phyloP scores from a whole-genome alignment of 1,284 basidiomycete species.

The Fistulina hepatica region DNA sequence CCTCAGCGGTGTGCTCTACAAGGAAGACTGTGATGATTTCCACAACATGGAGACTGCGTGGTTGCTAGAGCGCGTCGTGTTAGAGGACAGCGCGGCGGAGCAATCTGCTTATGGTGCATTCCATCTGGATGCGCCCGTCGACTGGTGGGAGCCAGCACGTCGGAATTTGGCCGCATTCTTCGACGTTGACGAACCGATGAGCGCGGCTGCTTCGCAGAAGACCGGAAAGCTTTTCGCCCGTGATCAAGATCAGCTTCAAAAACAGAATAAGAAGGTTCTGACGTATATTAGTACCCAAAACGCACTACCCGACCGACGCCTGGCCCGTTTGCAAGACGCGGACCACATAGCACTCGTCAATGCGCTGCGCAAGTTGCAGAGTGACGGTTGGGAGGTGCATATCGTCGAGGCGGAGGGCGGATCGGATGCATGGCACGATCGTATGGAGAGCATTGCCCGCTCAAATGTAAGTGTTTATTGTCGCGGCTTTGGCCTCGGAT shows the following conservation, averaged over 20 bases:
- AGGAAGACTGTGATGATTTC: conserved; percentile 70
- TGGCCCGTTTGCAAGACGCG: conserved; percentile 31
- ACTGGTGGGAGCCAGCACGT: conserved; percentile 70
- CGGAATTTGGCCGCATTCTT: conserved; percentile 43
- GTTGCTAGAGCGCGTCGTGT: conserved; percentile 62
- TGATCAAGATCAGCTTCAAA: too few relatives aligned
- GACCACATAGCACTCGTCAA: conserved; percentile 45
- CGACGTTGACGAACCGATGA: conserved; percentile 21
- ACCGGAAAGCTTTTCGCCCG: conserved; percentile 19
- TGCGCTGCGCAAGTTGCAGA: conserved; percentile 41
- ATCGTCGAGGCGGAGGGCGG: conserved; percentile 46
- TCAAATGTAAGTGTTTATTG: conserved; percentile 48
- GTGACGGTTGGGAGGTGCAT: conserved; percentile 53
- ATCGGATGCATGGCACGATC: conserved; percentile 41
- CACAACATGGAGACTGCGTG: conserved; percentile 56
- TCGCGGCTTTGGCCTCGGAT: conserved; percentile 4
- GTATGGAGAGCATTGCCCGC: conserved; percentile 56
- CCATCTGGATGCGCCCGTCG: conserved; percentile 38
- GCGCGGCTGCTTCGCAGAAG: conserved; percentile 22
- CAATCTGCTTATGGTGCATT: conserved; percentile 40
- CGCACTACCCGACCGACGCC: too few relatives aligned
- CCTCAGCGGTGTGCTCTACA: conserved; percentile 53
- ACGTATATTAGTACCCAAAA: conserved; percentile 66
- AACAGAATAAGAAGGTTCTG: conserved; percentile 40
- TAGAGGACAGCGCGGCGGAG: conserved; percentile 66